A percentile compares a stretch with the other conserved stretches of the same genome.
These are phyloP conservation scores for Pterocarpus santalinus DNA, from an alignment of 306 rosid species.

Conservation along the genomic window DNA sequence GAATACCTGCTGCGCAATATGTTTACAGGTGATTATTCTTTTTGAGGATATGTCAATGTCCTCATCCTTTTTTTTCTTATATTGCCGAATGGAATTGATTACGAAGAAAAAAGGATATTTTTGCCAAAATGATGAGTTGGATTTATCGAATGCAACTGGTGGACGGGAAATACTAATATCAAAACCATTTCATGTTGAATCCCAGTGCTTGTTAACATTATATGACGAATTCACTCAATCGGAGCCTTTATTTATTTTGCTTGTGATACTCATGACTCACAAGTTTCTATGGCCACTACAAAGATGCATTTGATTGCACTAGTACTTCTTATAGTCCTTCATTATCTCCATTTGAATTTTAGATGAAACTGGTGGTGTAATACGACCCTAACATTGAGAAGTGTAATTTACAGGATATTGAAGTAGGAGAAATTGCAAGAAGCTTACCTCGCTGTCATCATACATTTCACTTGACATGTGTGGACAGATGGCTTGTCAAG, in stretches of 20 bases:
- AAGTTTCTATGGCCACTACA: background rate
- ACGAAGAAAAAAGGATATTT: no score
- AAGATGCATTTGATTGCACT: slow-evolving; percentile 6
- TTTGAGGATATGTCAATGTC: slow-evolving; percentile 27
- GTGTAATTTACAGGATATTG: slow-evolving; percentile 65
- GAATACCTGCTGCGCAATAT: slow-evolving; percentile 67
- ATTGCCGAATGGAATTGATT: no score
- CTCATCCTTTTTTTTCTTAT: background rate
- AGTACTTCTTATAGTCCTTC: no score
- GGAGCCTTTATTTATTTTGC: no score
- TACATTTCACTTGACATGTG: slow-evolving; percentile 79
- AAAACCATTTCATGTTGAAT: no score
- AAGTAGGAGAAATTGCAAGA: slow-evolving; percentile 74
- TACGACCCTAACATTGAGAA: slow-evolving; percentile 3
- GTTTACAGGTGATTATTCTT: slow-evolving; percentile 72
- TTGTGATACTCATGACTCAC: no score
- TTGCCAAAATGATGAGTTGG: no score
- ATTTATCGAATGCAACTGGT: no score
- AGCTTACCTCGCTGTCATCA: slow-evolving; percentile 70
- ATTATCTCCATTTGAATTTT: slow-evolving; percentile 12
- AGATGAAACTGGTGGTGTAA: slow-evolving; percentile 22
- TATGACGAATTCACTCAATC: no score
- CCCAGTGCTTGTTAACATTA: no score
- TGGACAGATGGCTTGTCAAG: slow-evolving; percentile 79
- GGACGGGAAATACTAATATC: no score